Conservation (phyloP, 2,329 filamentous ascomycete species). For the Penicillium concentricum region DNA sequence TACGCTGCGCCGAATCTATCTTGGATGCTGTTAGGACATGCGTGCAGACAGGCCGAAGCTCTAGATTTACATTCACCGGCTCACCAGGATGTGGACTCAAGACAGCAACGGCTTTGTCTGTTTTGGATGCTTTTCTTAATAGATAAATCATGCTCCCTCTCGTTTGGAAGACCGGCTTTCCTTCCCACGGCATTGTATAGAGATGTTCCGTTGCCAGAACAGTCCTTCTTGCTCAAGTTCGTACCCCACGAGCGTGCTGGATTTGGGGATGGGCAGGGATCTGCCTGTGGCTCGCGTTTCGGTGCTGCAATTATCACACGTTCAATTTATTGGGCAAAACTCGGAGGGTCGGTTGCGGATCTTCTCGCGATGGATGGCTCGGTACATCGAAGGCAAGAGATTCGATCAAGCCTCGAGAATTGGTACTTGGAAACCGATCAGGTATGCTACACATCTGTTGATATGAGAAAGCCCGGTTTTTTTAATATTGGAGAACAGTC, state of each 20-base stretch:
- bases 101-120: not conserved
- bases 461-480: not conserved
- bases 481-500: not conserved
- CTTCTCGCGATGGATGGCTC: not conserved
- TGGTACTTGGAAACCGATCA: not conserved
- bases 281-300: not conserved
- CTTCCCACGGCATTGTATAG: not conserved
- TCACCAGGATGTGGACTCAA: not conserved
- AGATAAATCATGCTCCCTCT: not conserved
- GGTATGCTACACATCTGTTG: not conserved
- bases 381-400: not conserved
- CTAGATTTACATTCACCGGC: not conserved
- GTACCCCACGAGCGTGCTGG: not conserved
- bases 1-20: not conserved
- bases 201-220: not conserved
- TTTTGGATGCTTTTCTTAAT: not conserved
- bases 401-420: not conserved
- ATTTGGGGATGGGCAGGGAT: not conserved
- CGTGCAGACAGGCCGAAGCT: not conserved
- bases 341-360: not conserved
- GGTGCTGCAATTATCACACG: not conserved
- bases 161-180: not conserved
- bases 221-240: not conserved
- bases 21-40: not conserved
- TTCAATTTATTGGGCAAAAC: not conserved